Evolutionary conservation across 2,329 filamentous ascomycete species (phyloP).

Genomic region (Boeremia exigua): DNA sequence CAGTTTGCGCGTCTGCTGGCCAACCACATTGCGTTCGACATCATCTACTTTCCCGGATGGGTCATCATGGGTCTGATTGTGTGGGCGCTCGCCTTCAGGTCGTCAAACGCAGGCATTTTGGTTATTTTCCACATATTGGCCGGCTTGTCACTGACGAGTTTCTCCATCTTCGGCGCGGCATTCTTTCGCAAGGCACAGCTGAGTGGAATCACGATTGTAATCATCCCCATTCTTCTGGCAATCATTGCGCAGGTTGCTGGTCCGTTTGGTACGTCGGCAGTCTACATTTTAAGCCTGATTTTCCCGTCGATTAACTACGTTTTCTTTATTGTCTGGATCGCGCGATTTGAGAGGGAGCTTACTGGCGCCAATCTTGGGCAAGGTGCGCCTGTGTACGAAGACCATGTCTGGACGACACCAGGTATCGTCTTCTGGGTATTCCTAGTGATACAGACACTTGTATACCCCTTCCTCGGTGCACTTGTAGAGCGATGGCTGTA

Average conservation of each 20-base stretch:
- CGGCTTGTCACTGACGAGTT: conserved; percentile 79
- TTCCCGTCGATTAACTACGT: conserved; percentile 91
- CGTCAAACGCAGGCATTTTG: conserved; percentile 52
- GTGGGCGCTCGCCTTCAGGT: conserved; percentile 61
- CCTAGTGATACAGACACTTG: conserved; percentile 75
- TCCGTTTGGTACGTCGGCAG: conserved; percentile 66
- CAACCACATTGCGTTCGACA: conserved; percentile 79
- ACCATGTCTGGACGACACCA: conserved; percentile 65
- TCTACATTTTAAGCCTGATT: conserved; percentile 73
- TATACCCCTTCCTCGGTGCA: conserved; percentile 77
- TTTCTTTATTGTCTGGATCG: conserved; percentile 78
- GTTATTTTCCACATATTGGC: conserved; percentile 72
- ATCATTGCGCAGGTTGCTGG: conserved; percentile 81
- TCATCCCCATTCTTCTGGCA: conserved; percentile 75
- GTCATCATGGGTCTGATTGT: conserved; percentile 76
- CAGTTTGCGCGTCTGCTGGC: conserved; percentile 79
- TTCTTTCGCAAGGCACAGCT: conserved; percentile 90
- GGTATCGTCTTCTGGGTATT: conserved; percentile 82
- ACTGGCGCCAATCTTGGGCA: conserved; percentile 66
- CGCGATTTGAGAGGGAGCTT: conserved; percentile 73
- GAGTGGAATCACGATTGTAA: conserved; percentile 79
- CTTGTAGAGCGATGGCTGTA: conserved; percentile 76
- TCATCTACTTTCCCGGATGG: conserved; percentile 84
- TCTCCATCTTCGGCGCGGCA: conserved; percentile 79
- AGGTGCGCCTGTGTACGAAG: conserved; percentile 59